A percentile compares a stretch with the other conserved stretches of the same genome.
Evolutionary conservation across 108 stramenopile genomes (phyloP).

Genomic region (Tribonema minus): DNA sequence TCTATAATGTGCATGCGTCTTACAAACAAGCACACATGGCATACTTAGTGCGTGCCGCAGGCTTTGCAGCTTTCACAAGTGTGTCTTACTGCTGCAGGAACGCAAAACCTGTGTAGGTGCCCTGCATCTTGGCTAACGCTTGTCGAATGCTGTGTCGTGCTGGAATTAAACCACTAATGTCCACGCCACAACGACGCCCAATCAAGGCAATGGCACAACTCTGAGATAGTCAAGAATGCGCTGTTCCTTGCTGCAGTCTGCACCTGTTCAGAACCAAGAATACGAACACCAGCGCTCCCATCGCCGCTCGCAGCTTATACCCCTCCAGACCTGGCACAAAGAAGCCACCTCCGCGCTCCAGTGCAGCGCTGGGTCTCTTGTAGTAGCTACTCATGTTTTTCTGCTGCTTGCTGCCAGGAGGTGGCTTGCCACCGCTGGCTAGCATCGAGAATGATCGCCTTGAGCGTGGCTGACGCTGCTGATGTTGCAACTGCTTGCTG

Average conservation of each 20-base stretch:
- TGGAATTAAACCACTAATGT: background rate
- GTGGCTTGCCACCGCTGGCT: too few species aligned
- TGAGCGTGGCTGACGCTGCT: too few species aligned
- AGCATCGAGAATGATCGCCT: too few species aligned
- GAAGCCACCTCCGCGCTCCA: slow-evolving; percentile 87
- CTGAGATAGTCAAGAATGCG: background rate
- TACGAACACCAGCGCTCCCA: background rate
- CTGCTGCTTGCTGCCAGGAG: background rate
- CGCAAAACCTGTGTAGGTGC: too few species aligned
- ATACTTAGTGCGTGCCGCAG: too few species aligned
- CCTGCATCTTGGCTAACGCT: too few species aligned
- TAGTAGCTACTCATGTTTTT: slow-evolving; percentile 63
- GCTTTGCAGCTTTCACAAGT: too few species aligned
- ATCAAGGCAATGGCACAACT: background rate
- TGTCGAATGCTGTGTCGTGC: background rate
- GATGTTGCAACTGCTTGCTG: too few species aligned
- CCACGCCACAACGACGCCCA: background rate
- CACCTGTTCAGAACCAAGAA: background rate
- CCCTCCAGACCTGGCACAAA: slow-evolving; percentile 92
- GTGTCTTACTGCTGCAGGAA: too few species aligned
- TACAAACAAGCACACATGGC: too few species aligned
- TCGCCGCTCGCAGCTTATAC: slow-evolving; percentile 40
- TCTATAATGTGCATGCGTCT: too few species aligned
- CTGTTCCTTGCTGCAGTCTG: background rate
- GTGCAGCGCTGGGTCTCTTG: slow-evolving; percentile 81